Base-by-base conservation (phyloP, 306 rosid species). In the Prunus armeniaca region DNA sequence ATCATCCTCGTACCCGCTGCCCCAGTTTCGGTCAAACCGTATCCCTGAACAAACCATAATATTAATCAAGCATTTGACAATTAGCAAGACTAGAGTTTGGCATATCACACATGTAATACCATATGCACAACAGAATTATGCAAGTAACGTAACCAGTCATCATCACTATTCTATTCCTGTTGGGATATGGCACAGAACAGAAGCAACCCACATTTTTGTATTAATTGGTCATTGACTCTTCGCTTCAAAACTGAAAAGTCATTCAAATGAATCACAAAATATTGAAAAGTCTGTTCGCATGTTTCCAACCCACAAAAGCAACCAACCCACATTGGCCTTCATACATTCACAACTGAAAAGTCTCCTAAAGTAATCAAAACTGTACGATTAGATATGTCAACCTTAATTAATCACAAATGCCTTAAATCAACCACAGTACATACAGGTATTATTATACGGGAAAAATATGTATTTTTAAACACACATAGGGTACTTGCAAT, bases 21-120 rank as follows among this genome's bases (percentile, higher is more conserved):
- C 65, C 82, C 70, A 64, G 84, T 86, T 75, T 95, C 97, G 49
- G 97, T 95, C 83, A 95, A 76, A 57, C 97, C 98, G 84, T 95
- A 95, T 47, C 98, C 98, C 98, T 95, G 66, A 71, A 47, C 57
- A 62, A 38, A 71, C 64, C 71, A 65, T 24, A 61, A 27, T 4
- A 70, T 13, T 10, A 68, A 7, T 72, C 66, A 41, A 14, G 15
- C 52, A 25, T 14, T n/a, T 47, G 25, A 71, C 56, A 57, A 43
- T 47, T 25, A 49, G 25, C 30, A 25, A 68, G 22, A 69, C 58
- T 69, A 68, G 15, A 69, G 45, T 69, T 24, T 69, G 20, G 7
- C 20, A 45, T 38, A 38, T 38, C 43, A 38, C 43, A 34, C 0
- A 34, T 34, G 38, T 5, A 8, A 34, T 34, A 34, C 7, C 38